phyloP scores from a whole-genome alignment of 805 yeast genomes.

The Yamadazyma nakazawae region DNA sequence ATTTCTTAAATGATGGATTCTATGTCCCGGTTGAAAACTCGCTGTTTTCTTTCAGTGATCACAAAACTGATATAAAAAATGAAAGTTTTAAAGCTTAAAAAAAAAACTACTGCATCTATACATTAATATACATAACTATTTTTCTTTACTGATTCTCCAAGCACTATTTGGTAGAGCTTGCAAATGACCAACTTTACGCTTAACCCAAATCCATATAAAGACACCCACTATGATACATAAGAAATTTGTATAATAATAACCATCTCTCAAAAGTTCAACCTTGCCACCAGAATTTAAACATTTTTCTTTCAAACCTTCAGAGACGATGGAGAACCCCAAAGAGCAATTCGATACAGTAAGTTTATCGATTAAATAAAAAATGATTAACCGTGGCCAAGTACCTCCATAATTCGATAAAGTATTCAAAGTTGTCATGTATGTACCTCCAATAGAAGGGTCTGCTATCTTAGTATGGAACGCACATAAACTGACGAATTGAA shows the following conservation, averaged over 20 bases:
- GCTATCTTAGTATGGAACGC: slow-evolving; percentile 96
- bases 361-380: slow-evolving; percentile 74
- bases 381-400: slow-evolving; percentile 91
- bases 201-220: slow-evolving; percentile 64
- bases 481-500: slow-evolving; percentile 90
- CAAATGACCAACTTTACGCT: slow-evolving; percentile 54
- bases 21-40: slow-evolving; percentile 15
- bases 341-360: slow-evolving; percentile 66
- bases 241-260: slow-evolving; percentile 76
- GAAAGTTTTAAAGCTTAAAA: neutral
- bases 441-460: slow-evolving; percentile 94
- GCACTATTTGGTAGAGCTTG: slow-evolving; percentile 71
- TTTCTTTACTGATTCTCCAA: slow-evolving; percentile 57
- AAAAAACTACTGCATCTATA: neutral
- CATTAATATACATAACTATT: slow-evolving; percentile 1
- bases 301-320: slow-evolving; percentile 40
- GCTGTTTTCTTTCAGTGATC: slow-evolving; percentile 8
- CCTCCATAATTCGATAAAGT: slow-evolving; percentile 94
- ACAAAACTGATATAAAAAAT: neutral
- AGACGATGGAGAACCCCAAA: slow-evolving; percentile 13
- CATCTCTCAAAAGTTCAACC: slow-evolving; percentile 61
- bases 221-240: slow-evolving; percentile 70
- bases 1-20: slow-evolving; percentile 36
- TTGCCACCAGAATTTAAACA: slow-evolving; percentile 57
- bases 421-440: slow-evolving; percentile 94